Evolutionary conservation across 2,329 filamentous ascomycete species (phyloP).

Genomic region (Furcasterigmium furcatum): DNA sequence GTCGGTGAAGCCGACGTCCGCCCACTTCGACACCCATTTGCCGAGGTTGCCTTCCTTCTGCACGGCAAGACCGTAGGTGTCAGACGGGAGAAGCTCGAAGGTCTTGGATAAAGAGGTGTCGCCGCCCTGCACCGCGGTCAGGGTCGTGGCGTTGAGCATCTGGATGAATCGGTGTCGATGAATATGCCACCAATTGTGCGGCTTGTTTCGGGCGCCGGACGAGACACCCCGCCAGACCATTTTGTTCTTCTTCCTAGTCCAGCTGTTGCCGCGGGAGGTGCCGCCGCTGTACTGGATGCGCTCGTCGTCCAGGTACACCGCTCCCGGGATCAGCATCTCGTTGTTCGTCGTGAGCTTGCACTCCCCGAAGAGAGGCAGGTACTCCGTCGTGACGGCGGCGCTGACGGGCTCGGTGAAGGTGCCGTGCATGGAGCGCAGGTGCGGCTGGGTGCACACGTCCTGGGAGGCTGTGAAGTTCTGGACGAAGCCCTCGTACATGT

Average conservation of each 20-base stretch:
- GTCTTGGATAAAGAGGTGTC: conserved; percentile 1
- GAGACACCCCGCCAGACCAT: conserved; percentile 57
- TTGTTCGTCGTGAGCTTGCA: conserved; percentile 58
- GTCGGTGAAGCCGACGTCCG: conserved; percentile 22
- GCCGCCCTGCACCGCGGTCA: conserved; percentile 32
- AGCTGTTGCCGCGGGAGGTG: conserved; percentile 44
- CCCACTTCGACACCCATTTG: conserved; percentile 18
- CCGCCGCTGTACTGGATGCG: conserved; percentile 51
- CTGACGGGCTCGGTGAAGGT: conserved; percentile 49
- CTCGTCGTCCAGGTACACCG: conserved; percentile 53
- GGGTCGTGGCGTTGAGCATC: conserved; percentile 1
- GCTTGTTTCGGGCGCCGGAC: conserved; percentile 44
- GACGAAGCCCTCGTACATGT: conserved; percentile 41
- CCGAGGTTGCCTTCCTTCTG: conserved; percentile 16
- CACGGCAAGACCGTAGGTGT: neutral
- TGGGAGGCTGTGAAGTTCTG: conserved; percentile 51
- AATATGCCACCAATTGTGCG: conserved; percentile 54
- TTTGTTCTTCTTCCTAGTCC: conserved; percentile 45
- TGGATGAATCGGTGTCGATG: conserved; percentile 55
- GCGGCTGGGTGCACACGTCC: conserved; percentile 53
- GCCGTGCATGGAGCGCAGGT: conserved; percentile 42
- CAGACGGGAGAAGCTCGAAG: neutral
- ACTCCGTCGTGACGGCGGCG: conserved; percentile 43
- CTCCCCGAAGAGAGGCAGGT: conserved; percentile 57
- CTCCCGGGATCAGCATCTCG: conserved; percentile 59